These are phyloP conservation scores for Blastomyces percursus DNA, from an alignment of 2,329 filamentous ascomycete genomes.

Conservation along the genomic window DNA sequence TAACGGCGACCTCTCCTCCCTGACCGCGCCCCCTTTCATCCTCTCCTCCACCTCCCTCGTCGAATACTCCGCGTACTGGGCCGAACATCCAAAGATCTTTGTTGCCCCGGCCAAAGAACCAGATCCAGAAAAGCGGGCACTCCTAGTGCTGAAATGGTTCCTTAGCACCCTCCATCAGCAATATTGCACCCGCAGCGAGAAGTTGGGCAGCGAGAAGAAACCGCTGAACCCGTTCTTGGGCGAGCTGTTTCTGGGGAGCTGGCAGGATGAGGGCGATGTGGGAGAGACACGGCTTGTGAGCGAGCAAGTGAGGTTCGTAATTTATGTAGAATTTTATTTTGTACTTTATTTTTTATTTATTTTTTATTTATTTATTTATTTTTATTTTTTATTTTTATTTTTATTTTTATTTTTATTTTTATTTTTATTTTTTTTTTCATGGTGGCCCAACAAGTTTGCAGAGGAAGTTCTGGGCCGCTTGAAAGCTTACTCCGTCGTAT, in stretches of 20 bases:
- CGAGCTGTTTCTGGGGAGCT: slow-evolving; percentile 85
- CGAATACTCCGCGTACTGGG: slow-evolving; percentile 76
- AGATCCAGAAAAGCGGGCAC: slow-evolving; percentile 68
- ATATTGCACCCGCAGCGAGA: slow-evolving; percentile 63
- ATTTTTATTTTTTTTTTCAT: too few species aligned
- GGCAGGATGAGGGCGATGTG: slow-evolving; percentile 58
- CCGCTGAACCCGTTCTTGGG: slow-evolving; percentile 92
- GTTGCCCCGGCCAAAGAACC: slow-evolving; percentile 69
- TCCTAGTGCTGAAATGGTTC: slow-evolving; percentile 95
- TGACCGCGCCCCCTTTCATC: slow-evolving; percentile 75
- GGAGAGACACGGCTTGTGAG: slow-evolving; percentile 79
- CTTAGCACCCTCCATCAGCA: slow-evolving; percentile 86
- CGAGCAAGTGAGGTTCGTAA: slow-evolving; percentile 67
- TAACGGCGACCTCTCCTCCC: slow-evolving; percentile 67
- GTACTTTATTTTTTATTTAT: too few species aligned
- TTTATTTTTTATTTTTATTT: too few species aligned
- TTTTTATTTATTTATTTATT: too few species aligned
- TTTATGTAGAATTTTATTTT: too few species aligned
- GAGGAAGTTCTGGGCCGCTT: not conserved
- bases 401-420: too few species aligned
- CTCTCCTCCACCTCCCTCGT: slow-evolving; percentile 66
- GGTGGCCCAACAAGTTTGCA: not conserved
- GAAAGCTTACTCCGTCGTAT: slow-evolving; percentile 4
- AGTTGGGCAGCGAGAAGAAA: slow-evolving; percentile 88
- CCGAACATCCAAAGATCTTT: slow-evolving; percentile 65